phyloP scores from a whole-genome alignment of 352 stramenopile species.

The Peronospora farinosa region DNA sequence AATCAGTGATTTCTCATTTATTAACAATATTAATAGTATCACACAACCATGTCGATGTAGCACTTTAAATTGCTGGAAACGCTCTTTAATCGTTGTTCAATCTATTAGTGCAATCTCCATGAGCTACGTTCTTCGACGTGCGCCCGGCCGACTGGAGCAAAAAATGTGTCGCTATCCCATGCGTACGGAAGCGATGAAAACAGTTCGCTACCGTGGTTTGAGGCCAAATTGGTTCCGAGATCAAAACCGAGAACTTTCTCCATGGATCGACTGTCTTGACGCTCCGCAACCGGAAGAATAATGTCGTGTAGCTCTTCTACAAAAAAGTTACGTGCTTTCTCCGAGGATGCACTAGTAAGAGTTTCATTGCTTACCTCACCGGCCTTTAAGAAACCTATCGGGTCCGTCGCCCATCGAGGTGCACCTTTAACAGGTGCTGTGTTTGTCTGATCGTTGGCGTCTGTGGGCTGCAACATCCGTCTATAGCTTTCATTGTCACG shows the following conservation, averaged over 20 bases:
- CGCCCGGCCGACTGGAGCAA: slow-evolving; percentile 15
- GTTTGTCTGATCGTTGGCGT: slow-evolving; percentile 3
- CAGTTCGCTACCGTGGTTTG: slow-evolving; percentile 16
- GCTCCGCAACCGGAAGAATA: slow-evolving; percentile 21
- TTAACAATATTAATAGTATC: too few species aligned
- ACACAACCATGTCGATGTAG: too few species aligned
- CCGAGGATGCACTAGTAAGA: slow-evolving; percentile 21
- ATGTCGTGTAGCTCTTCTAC: slow-evolving; percentile 35
- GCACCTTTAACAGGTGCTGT: slow-evolving; percentile 2
- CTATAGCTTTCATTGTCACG: slow-evolving; percentile 13
- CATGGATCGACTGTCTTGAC: slow-evolving; percentile 14
- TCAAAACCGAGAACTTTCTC: slow-evolving; percentile 32
- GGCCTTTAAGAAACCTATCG: slow-evolving; percentile 23
- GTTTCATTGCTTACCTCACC: slow-evolving; percentile 12
- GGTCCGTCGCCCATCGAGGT: slow-evolving; percentile 19
- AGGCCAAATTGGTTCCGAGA: slow-evolving; percentile 14
- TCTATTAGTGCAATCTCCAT: slow-evolving; percentile 23
- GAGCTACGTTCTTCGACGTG: slow-evolving; percentile 19
- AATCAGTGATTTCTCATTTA: too few species aligned
- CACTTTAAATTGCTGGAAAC: neutral
- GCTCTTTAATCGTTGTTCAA: slow-evolving; percentile 6
- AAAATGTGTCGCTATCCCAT: slow-evolving; percentile 30
- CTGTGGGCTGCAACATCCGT: slow-evolving; percentile 1
- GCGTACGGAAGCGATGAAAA: slow-evolving; percentile 18
- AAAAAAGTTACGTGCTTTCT: slow-evolving; percentile 25